Conservation (phyloP, 495 filamentous ascomycete genomes). For the Hapsidospora chrysogenum region DNA sequence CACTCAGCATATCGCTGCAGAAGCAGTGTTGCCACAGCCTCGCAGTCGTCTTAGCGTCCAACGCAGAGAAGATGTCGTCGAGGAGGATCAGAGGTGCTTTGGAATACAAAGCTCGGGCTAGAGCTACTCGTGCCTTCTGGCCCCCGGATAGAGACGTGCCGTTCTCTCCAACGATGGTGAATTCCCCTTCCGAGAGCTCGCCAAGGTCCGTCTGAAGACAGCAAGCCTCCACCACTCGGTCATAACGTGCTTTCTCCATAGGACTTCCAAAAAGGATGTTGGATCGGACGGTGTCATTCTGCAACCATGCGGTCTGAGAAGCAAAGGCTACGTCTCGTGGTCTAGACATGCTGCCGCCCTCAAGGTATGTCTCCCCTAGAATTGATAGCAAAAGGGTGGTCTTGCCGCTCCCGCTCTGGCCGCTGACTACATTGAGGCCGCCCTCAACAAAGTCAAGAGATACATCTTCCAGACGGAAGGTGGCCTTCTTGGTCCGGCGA, state of each 20-base stretch:
- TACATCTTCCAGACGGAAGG: slow-evolving; percentile 28
- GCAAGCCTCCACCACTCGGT: slow-evolving; percentile 46
- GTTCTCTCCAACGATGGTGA: slow-evolving; percentile 50
- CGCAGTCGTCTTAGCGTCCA: slow-evolving; percentile 33
- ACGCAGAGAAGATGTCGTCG: slow-evolving; percentile 54
- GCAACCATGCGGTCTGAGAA: slow-evolving; percentile 38
- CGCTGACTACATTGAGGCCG: slow-evolving; percentile 33
- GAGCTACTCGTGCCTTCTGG: slow-evolving; percentile 51
- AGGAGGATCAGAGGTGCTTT: slow-evolving; percentile 43
- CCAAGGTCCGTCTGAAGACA: slow-evolving; percentile 43
- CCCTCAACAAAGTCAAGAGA: slow-evolving; percentile 31
- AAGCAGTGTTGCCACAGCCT: slow-evolving; percentile 32
- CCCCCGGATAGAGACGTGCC: slow-evolving; percentile 54
- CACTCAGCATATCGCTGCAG: slow-evolving; percentile 29
- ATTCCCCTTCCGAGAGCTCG: slow-evolving; percentile 23
- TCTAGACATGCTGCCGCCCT: slow-evolving; percentile 7
- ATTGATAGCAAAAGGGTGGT: slow-evolving; percentile 44
- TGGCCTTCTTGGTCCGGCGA: slow-evolving; percentile 23
- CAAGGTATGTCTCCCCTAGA: slow-evolving; percentile 40
- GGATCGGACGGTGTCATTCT: slow-evolving; percentile 34
- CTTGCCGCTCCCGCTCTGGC: slow-evolving; percentile 45
- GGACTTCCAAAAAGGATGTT: slow-evolving; percentile 40
- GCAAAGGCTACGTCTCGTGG: slow-evolving; percentile 22
- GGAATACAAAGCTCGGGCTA: slow-evolving; percentile 56
- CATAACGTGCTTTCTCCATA: slow-evolving; percentile 30